Base-by-base conservation (phyloP, 257 asterid species). In the Primulina huaijiensis region DNA sequence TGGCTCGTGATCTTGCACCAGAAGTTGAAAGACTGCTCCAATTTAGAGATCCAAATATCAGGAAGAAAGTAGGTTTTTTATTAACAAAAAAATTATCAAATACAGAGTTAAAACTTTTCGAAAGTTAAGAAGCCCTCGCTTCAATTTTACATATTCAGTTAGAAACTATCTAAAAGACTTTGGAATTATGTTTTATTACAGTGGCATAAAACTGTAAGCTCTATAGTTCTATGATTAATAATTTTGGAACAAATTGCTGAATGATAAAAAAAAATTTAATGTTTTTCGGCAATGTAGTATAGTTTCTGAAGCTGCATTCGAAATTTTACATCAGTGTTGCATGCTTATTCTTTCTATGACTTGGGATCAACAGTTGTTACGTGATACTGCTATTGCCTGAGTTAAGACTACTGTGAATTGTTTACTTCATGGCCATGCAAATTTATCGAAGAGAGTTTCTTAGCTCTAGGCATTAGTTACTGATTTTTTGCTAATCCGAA, bases 1-100 rank as follows among this genome's bases (percentile, higher is more conserved):
- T 94, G 99, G 99, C 99, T 78, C 99, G 99, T 62, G 99, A 94
- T 80, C 97, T 94, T 78, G 98, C 99, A 34, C 98, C 97, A 38
- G 99, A 94, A 77, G 99, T 94, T 27, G 97, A 94, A 91, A 82
- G 97, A 73, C 77, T 94, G 75, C 89, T 94, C 59, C 92, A 91
- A 76, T 94, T 94, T 74, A 87, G 95, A 79, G 99, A 94, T 88
- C 98, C 99, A 75, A 94, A 94, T 78, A 70, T 91, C 77, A 84
- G 99, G 82, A 94, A 94, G 85, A 94, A 94, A 87, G 99, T 86
- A 85, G 82, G 86, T 64, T 43, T 68, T 69, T 52, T 46, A 4
- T 16, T 12, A 10, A 0, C 52, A 3, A 40, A 40, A 40, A 3
- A 40, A 40, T 16, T 12, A 46, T 19, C 14, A 4, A 46, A 46